These are phyloP conservation scores for Oligophagozyma castellii DNA, from an alignment of 1,139 yeast species.

Conservation along the genomic window DNA sequence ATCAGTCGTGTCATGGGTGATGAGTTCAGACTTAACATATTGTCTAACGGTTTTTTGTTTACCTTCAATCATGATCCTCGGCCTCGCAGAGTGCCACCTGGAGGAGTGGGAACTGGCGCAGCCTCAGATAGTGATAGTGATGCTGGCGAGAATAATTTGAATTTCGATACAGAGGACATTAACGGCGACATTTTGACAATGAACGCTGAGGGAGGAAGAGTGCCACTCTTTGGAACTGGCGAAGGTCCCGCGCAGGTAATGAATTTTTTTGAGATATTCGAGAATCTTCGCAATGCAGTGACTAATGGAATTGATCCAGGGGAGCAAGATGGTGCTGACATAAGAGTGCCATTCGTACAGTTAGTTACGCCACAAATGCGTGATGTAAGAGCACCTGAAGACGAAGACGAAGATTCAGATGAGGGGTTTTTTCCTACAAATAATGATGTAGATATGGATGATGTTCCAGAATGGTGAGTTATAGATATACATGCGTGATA, in stretches of 20 bases:
- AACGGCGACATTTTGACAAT: conserved; percentile 10
- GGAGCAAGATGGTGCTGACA: conserved; percentile 5
- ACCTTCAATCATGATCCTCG: conserved; percentile 19
- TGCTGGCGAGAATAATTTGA: conserved; percentile 11
- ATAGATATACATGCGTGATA: no score
- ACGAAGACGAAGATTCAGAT: conserved; percentile 3
- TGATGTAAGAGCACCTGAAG: background rate
- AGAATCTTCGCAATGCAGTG: conserved; percentile 11
- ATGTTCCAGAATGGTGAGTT: background rate
- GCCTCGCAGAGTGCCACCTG: conserved; percentile 13
- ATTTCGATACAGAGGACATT: conserved; percentile 9
- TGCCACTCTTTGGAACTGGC: conserved; percentile 8
- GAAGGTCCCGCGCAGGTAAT: conserved; percentile 15
- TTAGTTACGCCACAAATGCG: conserved; percentile 12
- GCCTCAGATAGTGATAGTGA: conserved; percentile 9
- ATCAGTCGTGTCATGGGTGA: conserved; percentile 27
- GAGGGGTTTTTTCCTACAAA: conserved; percentile 15
- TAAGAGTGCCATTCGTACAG: conserved; percentile 9
- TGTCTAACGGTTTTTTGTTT: conserved; percentile 20
- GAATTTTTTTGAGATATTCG: conserved; percentile 19
- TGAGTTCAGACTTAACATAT: conserved; percentile 22
- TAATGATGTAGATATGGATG: conserved; percentile 8
- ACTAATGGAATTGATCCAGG: conserved; percentile 6
- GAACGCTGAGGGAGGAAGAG: conserved; percentile 7
- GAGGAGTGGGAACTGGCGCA: conserved; percentile 4